Conservation (phyloP, 768 basidiomycete species). For the Filobasidium floriforme region DNA sequence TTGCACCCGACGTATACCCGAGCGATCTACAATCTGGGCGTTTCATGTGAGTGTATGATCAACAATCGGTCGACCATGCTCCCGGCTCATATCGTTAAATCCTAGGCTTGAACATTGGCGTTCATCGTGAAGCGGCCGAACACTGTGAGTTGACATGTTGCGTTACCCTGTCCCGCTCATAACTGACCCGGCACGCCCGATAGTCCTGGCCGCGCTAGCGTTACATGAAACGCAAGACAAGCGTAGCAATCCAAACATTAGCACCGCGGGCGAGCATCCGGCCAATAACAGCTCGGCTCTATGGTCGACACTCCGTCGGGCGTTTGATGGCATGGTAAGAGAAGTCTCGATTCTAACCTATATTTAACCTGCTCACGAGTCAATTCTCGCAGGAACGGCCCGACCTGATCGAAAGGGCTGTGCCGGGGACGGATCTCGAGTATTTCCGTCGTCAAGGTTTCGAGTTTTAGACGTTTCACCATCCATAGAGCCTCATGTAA, state of each 20-base stretch:
- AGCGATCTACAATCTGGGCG: constrained; percentile 95
- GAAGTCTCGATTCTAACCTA: not conserved
- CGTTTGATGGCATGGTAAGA: constrained; percentile 71
- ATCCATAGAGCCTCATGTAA: too few species aligned
- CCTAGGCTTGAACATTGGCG: constrained; percentile 87
- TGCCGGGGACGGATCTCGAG: constrained; percentile 58
- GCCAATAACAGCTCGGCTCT: constrained; percentile 72
- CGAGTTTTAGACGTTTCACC: constrained; percentile 62
- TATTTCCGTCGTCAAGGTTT: constrained; percentile 76
- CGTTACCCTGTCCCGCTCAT: not conserved
- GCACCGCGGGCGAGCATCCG: constrained; percentile 28
- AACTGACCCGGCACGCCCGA: not conserved
- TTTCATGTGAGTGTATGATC: constrained; percentile 67
- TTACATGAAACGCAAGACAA: constrained; percentile 28
- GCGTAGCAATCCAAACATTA: not conserved
- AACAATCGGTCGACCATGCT: not conserved
- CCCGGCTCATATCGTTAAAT: constrained; percentile 8
- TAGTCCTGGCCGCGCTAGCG: constrained; percentile 38
- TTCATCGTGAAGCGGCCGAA: constrained; percentile 89
- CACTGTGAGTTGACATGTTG: constrained; percentile 51
- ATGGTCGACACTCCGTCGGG: constrained; percentile 80
- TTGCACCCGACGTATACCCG: constrained; percentile 92
- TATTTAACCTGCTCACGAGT: not conserved
- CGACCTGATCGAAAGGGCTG: constrained; percentile 72
- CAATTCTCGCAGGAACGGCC: constrained; percentile 56